Base-by-base conservation (phyloP, 116 monocot genomes). In the Papilionanthe hybrid region DNA sequence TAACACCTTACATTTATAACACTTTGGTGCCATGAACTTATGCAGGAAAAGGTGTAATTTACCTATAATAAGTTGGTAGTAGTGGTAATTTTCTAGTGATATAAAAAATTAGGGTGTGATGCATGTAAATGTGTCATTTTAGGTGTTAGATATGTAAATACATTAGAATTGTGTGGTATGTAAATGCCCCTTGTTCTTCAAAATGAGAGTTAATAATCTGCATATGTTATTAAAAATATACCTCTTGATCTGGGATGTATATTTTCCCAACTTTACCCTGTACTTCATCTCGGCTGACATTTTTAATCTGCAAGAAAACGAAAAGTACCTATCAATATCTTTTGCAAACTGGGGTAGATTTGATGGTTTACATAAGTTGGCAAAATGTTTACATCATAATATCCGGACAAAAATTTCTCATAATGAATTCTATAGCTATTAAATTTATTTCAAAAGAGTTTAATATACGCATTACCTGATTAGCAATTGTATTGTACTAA, bases 231-330 rank as follows among this genome's bases (percentile, higher is more conserved):
- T 15, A 53, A 53, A 53, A 30, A 41, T 22, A 10, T 45, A 44
- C 95, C 98, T 98, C 85, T 74, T 99, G 99, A 43, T 99, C 91
- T 49, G 99, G 95, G 42, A 99, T 92, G 83, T 99, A 99, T 57
- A 99, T 89, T 84, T 89, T 99, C 78, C 98, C 99, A 32, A 95
- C 30, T 82, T 84, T 99, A 22, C 95, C 95, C 55, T 99, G 80
- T 30, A 95, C 71, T 7, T 73, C 79, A 85, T 99, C 92, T 17
- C 89, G 85, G 32, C 55, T 79, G 4, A 99, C 93, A 82, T 95
- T 99, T 81, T 99, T 99, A 22, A 90, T 75, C 99, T 99, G 87
- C 73, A 82, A 41, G n/a, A 72, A 53, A 75, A 77, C 27, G n/a
- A 29, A 13, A 77, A 75, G 1, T 60, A 9, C 1, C 11, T 65